phyloP scores from a whole-genome alignment of 2,329 filamentous ascomycete genomes.

The Ophiostoma perfectum region DNA sequence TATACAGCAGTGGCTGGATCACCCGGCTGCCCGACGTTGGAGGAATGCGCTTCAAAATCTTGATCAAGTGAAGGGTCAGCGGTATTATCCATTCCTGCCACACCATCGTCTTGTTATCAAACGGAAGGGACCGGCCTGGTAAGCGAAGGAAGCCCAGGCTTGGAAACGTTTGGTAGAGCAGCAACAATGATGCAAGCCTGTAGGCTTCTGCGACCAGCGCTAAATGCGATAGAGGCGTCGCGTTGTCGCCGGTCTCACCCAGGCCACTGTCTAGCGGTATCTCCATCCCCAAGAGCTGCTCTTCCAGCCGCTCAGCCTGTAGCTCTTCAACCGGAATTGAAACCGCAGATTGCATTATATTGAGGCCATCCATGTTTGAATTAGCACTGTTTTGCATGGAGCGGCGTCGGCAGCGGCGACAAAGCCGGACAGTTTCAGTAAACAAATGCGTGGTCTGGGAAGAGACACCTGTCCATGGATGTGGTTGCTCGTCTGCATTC shows the following conservation, averaged over 20 bases:
- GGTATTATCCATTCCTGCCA: conserved; percentile 15
- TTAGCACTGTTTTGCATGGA: not conserved
- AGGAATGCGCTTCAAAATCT: not conserved
- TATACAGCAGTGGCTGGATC: conserved; percentile 11
- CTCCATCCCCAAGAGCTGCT: conserved; percentile 9
- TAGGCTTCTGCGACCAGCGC: conserved; percentile 10
- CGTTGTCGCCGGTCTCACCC: conserved; percentile 9
- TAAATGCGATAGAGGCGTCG: not conserved
- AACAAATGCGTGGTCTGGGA: conserved; percentile 4
- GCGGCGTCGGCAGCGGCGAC: conserved; percentile 8
- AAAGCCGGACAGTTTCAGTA: conserved; percentile 2
- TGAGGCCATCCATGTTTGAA: not conserved
- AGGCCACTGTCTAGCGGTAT: conserved; percentile 5
- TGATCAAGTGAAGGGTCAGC: not conserved
- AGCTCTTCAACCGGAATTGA: conserved; percentile 9
- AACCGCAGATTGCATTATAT: not conserved
- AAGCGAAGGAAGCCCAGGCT: conserved; percentile 10
- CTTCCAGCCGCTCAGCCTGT: conserved; percentile 9
- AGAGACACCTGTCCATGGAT: conserved; percentile 10
- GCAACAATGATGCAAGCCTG: conserved; percentile 8
- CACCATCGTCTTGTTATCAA: conserved; percentile 12
- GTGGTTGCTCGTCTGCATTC: conserved; percentile 2
- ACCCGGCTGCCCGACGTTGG: conserved; percentile 12
- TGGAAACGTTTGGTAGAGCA: conserved; percentile 9
- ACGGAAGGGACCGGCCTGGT: not conserved